Conservation (phyloP, 1,284 basidiomycete species). For the Leccinum fallax region DNA sequence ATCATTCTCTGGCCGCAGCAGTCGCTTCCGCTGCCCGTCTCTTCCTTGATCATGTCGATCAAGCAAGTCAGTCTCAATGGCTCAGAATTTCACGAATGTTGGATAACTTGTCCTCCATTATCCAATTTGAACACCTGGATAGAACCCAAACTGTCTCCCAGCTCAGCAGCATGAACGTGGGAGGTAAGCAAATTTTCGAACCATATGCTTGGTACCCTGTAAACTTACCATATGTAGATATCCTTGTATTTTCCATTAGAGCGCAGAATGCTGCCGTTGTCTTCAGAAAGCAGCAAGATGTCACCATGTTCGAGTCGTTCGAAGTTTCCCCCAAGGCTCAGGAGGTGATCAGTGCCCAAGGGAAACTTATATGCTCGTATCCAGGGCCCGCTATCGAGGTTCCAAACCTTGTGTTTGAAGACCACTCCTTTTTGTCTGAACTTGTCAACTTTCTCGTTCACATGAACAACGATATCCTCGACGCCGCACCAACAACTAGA, state of each 20-base stretch:
- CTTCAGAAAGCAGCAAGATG: neutral
- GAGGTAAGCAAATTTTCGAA: neutral
- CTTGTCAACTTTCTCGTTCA: neutral
- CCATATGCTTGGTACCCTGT: neutral
- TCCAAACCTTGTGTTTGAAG: neutral
- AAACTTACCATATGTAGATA: conserved; percentile 16
- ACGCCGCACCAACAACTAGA: neutral
- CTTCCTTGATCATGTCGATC: neutral
- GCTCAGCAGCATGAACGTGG: neutral
- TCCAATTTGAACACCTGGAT: neutral
- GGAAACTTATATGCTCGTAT: neutral
- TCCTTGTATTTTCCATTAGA: conserved; percentile 32
- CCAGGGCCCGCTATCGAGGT: neutral
- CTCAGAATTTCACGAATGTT: neutral
- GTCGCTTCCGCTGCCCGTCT: neutral
- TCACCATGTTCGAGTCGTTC: neutral
- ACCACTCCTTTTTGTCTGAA: neutral
- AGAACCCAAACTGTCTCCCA: neutral
- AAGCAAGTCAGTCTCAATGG: neutral
- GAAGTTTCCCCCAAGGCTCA: conserved; percentile 1
- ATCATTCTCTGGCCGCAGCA: conserved; percentile 1
- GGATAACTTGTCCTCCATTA: neutral
- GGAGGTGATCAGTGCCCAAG: neutral
- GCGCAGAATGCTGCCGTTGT: conserved; percentile 41
- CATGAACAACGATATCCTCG: neutral